Evolutionary conservation across 306 rosid genomes (phyloP), one percentile per base, ranked within the genome.

Genomic region (Dryas alaskensis): DNA sequence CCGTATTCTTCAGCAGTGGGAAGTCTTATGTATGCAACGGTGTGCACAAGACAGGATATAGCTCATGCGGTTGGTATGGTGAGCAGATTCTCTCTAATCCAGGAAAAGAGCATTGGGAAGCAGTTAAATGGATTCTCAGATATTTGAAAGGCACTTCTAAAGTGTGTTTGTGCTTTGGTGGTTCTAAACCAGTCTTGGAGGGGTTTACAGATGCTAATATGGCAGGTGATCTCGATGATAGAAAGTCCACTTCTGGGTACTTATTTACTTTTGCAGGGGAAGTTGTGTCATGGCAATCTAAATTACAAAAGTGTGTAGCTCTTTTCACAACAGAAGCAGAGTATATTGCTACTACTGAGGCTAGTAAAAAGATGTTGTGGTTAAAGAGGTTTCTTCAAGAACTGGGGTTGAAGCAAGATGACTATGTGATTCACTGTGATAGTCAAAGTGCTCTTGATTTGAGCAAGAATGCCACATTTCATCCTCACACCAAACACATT

Each of bases 61-160:
- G 49, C 49, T 12, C 50, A 64, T 42, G 10, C 31, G 3, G 12
- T 40, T 19, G 69, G 10, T 12, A 22, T 64, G 3, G 9, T 64
- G 11, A 64, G 13, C 19, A 11, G 10, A 16, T 64, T 12, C 9
- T 42, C n/a, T 64, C 69, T 10, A 64, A 64, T n/a, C 31, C 9
- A 10, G 48, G 50, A 12, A 66, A 47, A 27, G 8, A 46, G 37
- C 71, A 63, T 5, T 17, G 71, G 25, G 14, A 60, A 48, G 9
- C 39, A 0, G 16, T 51, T 13, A 60, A 60, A 10, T 61, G 76
- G 53, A 50, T 37, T 6, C 40, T 73, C 13, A 69, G 31, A 52
- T 51, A 69, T 39, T 69, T 69, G 3, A 14, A 17, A 5, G 69
- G 60, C 13, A 73, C 40, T 16, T 73, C 37, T 4, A 72, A 58